These are phyloP conservation scores for Exserohilum turcica DNA, from an alignment of 2,329 filamentous ascomycete genomes.

Conservation along the genomic window DNA sequence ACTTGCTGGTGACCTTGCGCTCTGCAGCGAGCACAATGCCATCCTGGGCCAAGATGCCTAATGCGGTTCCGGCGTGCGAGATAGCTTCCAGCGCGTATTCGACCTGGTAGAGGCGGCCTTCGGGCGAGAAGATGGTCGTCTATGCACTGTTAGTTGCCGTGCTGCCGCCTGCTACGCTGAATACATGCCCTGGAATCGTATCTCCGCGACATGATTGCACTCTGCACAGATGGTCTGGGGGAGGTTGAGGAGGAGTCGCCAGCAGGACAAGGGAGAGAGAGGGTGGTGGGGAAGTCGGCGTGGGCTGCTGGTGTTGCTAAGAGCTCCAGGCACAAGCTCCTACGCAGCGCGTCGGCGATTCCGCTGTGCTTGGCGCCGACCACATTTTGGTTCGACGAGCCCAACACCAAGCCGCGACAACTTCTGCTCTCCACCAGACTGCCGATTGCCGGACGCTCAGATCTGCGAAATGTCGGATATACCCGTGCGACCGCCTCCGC, in stretches of 20 bases:
- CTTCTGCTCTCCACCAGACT: conserved; percentile 1
- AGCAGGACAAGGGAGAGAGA: conserved; percentile 19
- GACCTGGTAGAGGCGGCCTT: conserved; percentile 97
- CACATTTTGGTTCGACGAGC: conserved; percentile 31
- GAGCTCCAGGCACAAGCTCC: conserved; percentile 49
- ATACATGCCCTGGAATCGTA: conserved; percentile 90
- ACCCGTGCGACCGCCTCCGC: conserved; percentile 39
- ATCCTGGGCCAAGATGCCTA: conserved; percentile 96
- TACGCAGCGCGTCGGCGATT: conserved; percentile 39
- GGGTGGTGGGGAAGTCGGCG: conserved; percentile 30
- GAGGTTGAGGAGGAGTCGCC: conserved; percentile 11
- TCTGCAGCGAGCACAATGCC: conserved; percentile 97
- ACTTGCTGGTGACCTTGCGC: conserved; percentile 98
- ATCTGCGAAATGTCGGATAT: conserved; percentile 41
- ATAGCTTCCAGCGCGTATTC: conserved; percentile 99
- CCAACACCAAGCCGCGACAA: conserved; percentile 19
- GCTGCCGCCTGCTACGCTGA: conserved; percentile 6
- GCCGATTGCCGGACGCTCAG: neutral
- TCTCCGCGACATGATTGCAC: conserved; percentile 80
- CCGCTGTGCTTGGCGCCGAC: conserved; percentile 33
- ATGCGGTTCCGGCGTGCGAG: conserved; percentile 94
- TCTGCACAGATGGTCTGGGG: conserved; percentile 9
- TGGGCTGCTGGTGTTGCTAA: conserved; percentile 33
- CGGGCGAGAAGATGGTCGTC: conserved; percentile 99
- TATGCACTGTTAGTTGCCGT: conserved; percentile 49